A percentile compares a stretch with the other conserved stretches of the same genome.
phyloP scores from a whole-genome alignment of 83 land plant genomes.

The Picea mariana region DNA sequence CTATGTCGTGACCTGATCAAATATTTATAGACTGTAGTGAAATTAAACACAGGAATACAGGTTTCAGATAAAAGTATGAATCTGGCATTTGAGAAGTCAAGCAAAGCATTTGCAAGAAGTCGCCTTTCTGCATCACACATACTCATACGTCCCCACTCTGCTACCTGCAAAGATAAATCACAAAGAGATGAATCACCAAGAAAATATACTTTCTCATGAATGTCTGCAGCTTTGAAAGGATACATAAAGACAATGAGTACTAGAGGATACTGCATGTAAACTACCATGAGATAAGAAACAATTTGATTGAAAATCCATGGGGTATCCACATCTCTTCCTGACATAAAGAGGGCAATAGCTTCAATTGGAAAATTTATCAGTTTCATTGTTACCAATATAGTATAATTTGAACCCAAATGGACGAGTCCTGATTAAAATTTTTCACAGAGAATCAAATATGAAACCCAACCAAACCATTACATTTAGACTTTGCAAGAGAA shows the following conservation, averaged over 20 bases:
- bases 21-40: slow-evolving; percentile 62
- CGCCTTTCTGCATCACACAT: slow-evolving; percentile 86
- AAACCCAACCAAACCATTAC: too few species aligned
- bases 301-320: too few species aligned
- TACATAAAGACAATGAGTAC: neutral
- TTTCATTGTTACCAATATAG: too few species aligned
- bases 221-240: neutral
- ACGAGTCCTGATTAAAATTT: too few species aligned
- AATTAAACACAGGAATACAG: slow-evolving; percentile 74
- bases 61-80: slow-evolving; percentile 78
- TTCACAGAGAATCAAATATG: too few species aligned
- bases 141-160: slow-evolving; percentile 63
- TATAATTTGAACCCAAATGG: too few species aligned
- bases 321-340: too few species aligned
- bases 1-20: slow-evolving; percentile 50
- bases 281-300: too few species aligned
- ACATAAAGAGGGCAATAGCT: too few species aligned
- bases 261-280: too few species aligned
- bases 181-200: neutral
- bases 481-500: too few species aligned
- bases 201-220: neutral
- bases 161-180: slow-evolving; percentile 40
- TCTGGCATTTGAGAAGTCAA: slow-evolving; percentile 64
- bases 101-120: slow-evolving; percentile 77
- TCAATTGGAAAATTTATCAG: too few species aligned